Evolutionary conservation across 148 eudicot species (phyloP), one percentile per base, ranked within the genome.

Genomic region (Drosera capensis): DNA sequence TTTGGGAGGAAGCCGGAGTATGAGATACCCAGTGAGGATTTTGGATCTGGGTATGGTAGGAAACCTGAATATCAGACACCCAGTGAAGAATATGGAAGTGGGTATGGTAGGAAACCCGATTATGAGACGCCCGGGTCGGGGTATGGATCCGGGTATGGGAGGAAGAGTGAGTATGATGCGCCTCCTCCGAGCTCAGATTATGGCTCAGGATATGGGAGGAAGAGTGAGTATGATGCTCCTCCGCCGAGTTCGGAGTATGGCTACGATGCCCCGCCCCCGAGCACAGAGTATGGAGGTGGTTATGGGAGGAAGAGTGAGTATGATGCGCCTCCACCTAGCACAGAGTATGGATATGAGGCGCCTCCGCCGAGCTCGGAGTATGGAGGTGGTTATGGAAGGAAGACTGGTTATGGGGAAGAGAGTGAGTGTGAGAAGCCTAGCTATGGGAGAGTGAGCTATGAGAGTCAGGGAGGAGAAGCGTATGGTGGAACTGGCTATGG

Each of bases 141-240:
- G 4, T 62, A 62, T 50, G 78, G 75, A 40, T 77, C 79, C 1
- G 79, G 68, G 20, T 68, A 73, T 46, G 78, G 65, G 51, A 30
- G 59, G 2, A 34, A 34, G 38, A 34, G n/a, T 34, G 38, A 34
- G 38, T 34, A 34, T 11, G 38, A 34, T 34, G 7, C 11, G 38
- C 38, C 38, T n/a, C n/a, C n/a, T n/a, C n/a, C n/a, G n/a, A n/a
- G n/a, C n/a, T n/a, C n/a, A n/a, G n/a, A n/a, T n/a, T n/a, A n/a
- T n/a, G n/a, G n/a, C n/a, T n/a, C n/a, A n/a, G n/a, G n/a, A n/a
- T n/a, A n/a, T n/a, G n/a, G n/a, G n/a, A n/a, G n/a, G n/a, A n/a
- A n/a, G n/a, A n/a, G n/a, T n/a, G n/a, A n/a, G n/a, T n/a, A n/a
- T n/a, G n/a, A n/a, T n/a, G n/a, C n/a, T n/a, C n/a, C n/a, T n/a